A percentile compares a stretch with the other conserved stretches of the same genome.
These are phyloP conservation scores for Coemansia sp. DNA, from an alignment of 192 early-diverging fungal species.

Conservation along the genomic window DNA sequence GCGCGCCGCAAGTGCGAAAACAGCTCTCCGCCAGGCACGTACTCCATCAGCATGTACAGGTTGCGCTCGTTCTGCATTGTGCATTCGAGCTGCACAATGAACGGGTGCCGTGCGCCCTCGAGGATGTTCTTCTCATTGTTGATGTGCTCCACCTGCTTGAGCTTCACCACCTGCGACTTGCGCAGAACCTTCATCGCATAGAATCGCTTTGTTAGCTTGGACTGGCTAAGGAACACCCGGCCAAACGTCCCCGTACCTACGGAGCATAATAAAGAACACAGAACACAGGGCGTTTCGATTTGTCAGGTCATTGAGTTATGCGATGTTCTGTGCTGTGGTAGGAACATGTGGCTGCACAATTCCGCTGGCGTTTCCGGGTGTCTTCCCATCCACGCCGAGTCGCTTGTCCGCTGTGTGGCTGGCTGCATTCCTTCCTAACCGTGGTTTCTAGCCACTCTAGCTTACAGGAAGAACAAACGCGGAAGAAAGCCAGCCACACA, in stretches of 20 bases:
- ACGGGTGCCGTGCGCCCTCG: slow-evolving; percentile 71
- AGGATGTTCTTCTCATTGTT: slow-evolving; percentile 82
- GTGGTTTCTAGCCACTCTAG: background rate
- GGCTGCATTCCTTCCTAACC: background rate
- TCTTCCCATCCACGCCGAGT: too few species aligned
- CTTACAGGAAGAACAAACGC: background rate
- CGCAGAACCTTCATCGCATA: slow-evolving; percentile 88
- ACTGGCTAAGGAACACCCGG: slow-evolving; percentile 86
- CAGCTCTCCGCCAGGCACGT: slow-evolving; percentile 94
- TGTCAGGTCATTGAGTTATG: background rate
- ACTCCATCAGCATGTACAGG: slow-evolving; percentile 95
- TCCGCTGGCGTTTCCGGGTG: too few species aligned
- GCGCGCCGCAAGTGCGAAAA: slow-evolving; percentile 93
- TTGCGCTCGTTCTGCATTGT: slow-evolving; percentile 95
- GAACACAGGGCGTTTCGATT: background rate
- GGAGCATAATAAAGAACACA: background rate
- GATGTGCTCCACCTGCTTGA: slow-evolving; percentile 86
- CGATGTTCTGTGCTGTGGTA: background rate
- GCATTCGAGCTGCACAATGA: slow-evolving; percentile 83
- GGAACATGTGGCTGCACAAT: background rate
- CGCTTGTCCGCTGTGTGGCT: too few species aligned
- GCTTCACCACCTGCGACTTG: slow-evolving; percentile 76
- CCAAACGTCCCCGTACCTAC: slow-evolving; percentile 98
- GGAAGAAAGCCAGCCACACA: background rate
- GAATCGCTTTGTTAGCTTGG: slow-evolving; percentile 64